Conservation (phyloP, 2,329 filamentous ascomycete species). For the Stagonosporopsis vannaccii region DNA sequence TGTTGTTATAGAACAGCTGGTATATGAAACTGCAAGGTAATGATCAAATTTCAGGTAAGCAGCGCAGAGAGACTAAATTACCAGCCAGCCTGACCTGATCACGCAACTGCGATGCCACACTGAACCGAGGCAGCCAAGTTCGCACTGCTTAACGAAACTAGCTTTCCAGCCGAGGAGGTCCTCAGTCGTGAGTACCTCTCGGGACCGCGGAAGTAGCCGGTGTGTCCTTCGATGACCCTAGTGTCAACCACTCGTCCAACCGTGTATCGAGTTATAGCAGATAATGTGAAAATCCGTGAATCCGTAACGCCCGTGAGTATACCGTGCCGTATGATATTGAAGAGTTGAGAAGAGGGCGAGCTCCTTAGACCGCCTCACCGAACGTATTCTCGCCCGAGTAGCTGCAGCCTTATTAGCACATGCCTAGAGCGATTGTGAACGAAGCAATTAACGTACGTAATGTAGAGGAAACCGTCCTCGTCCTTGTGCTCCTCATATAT, state of each 20-base stretch:
- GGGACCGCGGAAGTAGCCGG: conserved; percentile 10
- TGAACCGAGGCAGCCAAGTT: neutral
- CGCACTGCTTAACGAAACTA: neutral
- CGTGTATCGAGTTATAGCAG: conserved; percentile 29
- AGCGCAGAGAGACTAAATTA: conserved; percentile 22
- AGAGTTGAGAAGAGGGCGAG: conserved; percentile 22
- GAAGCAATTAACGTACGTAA: conserved; percentile 70
- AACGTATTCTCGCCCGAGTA: conserved; percentile 99
- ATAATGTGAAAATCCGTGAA: conserved; percentile 31
- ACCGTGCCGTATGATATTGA: conserved; percentile 32
- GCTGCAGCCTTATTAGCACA: conserved; percentile 52
- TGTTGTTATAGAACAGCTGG: conserved; percentile 21
- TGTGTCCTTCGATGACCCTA: conserved; percentile 19
- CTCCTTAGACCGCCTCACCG: conserved; percentile 61
- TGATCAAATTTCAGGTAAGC: conserved; percentile 31
- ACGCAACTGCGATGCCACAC: neutral
- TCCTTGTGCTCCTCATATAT: conserved; percentile 99
- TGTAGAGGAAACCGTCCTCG: conserved; percentile 91
- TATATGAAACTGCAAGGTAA: conserved; percentile 27
- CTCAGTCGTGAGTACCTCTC: conserved; percentile 14
- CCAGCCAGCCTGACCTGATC: conserved; percentile 8
- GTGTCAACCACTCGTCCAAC: conserved; percentile 26
- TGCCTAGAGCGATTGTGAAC: neutral
- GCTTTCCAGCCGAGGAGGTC: neutral
- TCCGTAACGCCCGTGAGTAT: conserved; percentile 42